A percentile compares a stretch with the other conserved stretches of the same genome.
phyloP scores from a whole-genome alignment of 139 green algal genomes.

The Medakamo hakoo region DNA sequence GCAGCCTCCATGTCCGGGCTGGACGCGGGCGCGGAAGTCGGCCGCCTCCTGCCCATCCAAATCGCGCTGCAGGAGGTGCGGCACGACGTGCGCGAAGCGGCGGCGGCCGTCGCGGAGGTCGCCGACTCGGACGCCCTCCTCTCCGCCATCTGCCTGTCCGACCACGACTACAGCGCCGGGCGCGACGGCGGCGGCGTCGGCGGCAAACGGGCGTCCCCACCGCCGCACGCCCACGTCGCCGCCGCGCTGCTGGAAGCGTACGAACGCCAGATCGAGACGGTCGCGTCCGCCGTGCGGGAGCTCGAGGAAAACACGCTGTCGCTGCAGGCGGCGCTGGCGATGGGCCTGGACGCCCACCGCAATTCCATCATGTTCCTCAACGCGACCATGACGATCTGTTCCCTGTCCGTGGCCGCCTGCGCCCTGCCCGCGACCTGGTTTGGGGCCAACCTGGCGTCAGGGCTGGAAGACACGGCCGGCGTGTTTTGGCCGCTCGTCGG shows the following conservation, averaged over 20 bases:
- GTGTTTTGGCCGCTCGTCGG: neutral
- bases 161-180: no score
- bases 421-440: neutral
- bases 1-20: neutral
- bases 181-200: no score
- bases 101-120: constrained; percentile 10
- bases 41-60: neutral
- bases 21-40: no score
- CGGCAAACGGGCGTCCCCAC: no score
- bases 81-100: constrained; percentile 13
- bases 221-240: constrained; percentile 6
- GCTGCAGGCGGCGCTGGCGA: neutral
- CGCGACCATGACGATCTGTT: neutral
- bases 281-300: neutral
- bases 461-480: neutral
- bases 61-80: constrained; percentile 11
- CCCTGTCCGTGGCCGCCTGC: neutral
- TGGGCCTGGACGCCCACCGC: neutral
- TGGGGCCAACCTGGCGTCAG: neutral
- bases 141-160: neutral
- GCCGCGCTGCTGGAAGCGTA: constrained; percentile 16
- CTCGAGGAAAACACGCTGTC: neutral
- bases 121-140: neutral
- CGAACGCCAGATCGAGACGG: constrained; percentile 13
- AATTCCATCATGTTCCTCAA: neutral